A percentile compares a stretch with the other conserved stretches of the same genome.
phyloP scores from a whole-genome alignment of 2,329 filamentous ascomycete species.

The Tolypocladium sp. region DNA sequence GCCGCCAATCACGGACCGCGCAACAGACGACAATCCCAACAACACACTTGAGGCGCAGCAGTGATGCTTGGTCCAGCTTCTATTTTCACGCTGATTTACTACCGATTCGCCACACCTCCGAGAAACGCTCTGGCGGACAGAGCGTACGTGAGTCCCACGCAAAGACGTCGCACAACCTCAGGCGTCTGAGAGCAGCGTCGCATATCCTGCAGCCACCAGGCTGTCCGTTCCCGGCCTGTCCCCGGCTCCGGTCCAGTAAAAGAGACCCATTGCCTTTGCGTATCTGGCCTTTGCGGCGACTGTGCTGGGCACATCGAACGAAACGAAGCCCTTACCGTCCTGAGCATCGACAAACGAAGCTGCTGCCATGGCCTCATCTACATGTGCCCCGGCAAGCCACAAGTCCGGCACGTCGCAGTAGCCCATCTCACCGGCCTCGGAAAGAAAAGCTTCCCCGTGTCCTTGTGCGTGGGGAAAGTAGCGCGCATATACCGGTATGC shows the following conservation, averaged over 20 bases:
- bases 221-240: slow-evolving; percentile 46
- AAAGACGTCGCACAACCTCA: too few relatives aligned
- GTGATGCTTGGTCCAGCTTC: neutral
- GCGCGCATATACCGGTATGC: slow-evolving; percentile 53
- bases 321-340: slow-evolving; percentile 45
- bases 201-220: slow-evolving; percentile 39
- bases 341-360: slow-evolving; percentile 43
- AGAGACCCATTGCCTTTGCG: slow-evolving; percentile 44
- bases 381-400: slow-evolving; percentile 36
- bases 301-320: slow-evolving; percentile 53
- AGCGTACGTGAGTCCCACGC: neutral
- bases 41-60: neutral
- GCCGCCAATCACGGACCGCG: neutral
- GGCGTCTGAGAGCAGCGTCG: too few relatives aligned
- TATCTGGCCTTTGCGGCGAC: slow-evolving; percentile 54
- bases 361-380: slow-evolving; percentile 45
- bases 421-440: slow-evolving; percentile 44
- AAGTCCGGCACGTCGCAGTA: slow-evolving; percentile 50
- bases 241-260: slow-evolving; percentile 60
- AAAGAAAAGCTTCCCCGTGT: slow-evolving; percentile 41
- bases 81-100: neutral
- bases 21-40: neutral
- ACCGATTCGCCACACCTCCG: neutral
- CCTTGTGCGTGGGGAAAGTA: slow-evolving; percentile 46
- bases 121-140: neutral